Percentiles rank a stretch among this genome's conserved stretches.
These are phyloP conservation scores for Saccharomyces hybrid DNA, from an alignment of 1,139 yeast genomes.

Conservation along the genomic window DNA sequence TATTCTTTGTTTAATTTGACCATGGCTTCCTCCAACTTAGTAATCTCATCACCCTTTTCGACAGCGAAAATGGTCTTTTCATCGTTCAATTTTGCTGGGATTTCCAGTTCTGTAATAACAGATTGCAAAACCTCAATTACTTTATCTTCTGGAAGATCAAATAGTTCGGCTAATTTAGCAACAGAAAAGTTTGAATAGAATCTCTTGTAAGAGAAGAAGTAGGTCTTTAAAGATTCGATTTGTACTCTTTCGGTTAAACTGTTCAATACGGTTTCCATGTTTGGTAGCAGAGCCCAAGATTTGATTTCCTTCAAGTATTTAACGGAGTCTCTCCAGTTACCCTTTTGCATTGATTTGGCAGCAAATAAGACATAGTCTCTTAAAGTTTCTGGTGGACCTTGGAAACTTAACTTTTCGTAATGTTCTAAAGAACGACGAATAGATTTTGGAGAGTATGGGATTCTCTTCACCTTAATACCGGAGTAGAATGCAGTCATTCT, in stretches of 20 bases:
- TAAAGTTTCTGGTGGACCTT: slow-evolving; percentile 96
- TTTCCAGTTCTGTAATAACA: slow-evolving; percentile 71
- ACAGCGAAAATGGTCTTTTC: slow-evolving; percentile 50
- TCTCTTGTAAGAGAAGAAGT: slow-evolving; percentile 73
- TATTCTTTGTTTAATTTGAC: slow-evolving; percentile 79
- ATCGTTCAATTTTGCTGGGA: slow-evolving; percentile 60
- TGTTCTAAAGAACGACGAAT: slow-evolving; percentile 88
- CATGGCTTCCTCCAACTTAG: slow-evolving; percentile 84
- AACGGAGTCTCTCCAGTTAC: slow-evolving; percentile 81
- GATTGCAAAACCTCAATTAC: slow-evolving; percentile 60
- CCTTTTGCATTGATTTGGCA: slow-evolving; percentile 78
- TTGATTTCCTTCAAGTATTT: slow-evolving; percentile 67
- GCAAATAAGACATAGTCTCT: slow-evolving; percentile 93
- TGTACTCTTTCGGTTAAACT: slow-evolving; percentile 76
- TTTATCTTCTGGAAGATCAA: slow-evolving; percentile 51
- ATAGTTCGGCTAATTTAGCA: slow-evolving; percentile 53
- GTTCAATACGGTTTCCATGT: slow-evolving; percentile 53
- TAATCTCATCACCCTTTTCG: slow-evolving; percentile 69
- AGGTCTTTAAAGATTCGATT: slow-evolving; percentile 84
- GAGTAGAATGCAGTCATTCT: slow-evolving; percentile 58
- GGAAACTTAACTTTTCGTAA: slow-evolving; percentile 89
- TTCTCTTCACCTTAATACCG: slow-evolving; percentile 54
- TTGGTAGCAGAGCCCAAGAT: slow-evolving; percentile 81
- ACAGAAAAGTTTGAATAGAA: slow-evolving; percentile 73
- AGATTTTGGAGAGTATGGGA: slow-evolving; percentile 60